Evolutionary conservation across 2,329 filamentous ascomycete genomes (phyloP), one percentile per base, ranked within the genome.

Genomic region (Aspergillus calidoustus): DNA sequence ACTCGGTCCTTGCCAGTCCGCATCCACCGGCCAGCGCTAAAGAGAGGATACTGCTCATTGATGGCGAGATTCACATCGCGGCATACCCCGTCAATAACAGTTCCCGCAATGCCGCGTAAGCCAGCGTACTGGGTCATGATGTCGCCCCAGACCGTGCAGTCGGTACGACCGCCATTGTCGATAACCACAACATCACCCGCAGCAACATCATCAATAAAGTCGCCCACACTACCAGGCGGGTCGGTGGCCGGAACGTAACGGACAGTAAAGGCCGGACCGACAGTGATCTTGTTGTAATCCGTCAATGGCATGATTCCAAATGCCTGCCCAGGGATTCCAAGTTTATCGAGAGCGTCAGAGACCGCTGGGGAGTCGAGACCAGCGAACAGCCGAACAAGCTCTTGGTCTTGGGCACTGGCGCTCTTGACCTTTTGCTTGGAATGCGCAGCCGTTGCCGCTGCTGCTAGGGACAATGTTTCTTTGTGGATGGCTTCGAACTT

Each of bases 101-200:
- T 66, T n/a, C 72, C 34, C 1, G 34, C 34, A 15, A 38, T 38
- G 8, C 34, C 34, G 4, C 34, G 34, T 9, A 13, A 15, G 4
- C 34, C 34, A 5, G 34, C 34, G 34, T 38, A 76, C 57, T 76
- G 72, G 0, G 74, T 76, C 72, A 76, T 75, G 1, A 75, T 76
- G 57, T 76, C 74, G 1, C 74, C 74, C 74, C 74, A 76, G 4
- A 76, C 71, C 2, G 74, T 76, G 17, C 74, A 76, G 34, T 76
- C 72, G 0, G 66, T 76, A 38, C 74, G 73, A 15, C 73, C 72
- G 3, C 68, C 65, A 11, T 76, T 76, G 51, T 75, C 73, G 34
- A 76, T 76, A 1, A 76, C 72, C 0, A 76, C 67, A 0, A 76
- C 51, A 55, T 76, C 73, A 0, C 72, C 69, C 8, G 54, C 31